phyloP scores from a whole-genome alignment of 352 stramenopile genomes.

The Globisporangium perplexum region DNA sequence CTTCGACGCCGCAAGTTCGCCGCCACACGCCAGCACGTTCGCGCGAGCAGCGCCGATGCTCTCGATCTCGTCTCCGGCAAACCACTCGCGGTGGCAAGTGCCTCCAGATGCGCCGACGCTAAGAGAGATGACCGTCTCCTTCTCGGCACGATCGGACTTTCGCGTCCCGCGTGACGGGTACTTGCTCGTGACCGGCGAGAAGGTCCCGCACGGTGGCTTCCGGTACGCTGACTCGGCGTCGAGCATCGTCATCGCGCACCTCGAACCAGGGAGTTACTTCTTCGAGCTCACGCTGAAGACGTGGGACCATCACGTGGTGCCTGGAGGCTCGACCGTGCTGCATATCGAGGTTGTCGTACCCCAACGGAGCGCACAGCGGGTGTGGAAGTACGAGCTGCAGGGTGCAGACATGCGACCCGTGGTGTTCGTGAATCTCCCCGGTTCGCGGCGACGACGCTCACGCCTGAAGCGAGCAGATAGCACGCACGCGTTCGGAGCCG shows the following conservation, averaged over 20 bases:
- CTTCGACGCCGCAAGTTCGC: no score
- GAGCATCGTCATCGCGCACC: slow-evolving; percentile 2
- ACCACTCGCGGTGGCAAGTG: slow-evolving; percentile 31
- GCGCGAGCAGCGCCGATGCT: not conserved
- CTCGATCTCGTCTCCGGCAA: slow-evolving; percentile 24
- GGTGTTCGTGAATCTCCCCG: slow-evolving; percentile 25
- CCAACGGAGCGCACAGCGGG: slow-evolving; percentile 10
- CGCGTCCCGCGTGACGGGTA: slow-evolving; percentile 31
- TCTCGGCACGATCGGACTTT: slow-evolving; percentile 20
- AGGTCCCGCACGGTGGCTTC: slow-evolving; percentile 14
- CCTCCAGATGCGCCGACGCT: slow-evolving; percentile 13
- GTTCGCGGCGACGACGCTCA: not conserved
- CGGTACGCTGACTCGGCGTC: slow-evolving; percentile 6
- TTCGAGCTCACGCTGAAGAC: slow-evolving; percentile 30
- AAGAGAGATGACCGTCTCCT: slow-evolving; percentile 16
- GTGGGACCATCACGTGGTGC: slow-evolving; percentile 1
- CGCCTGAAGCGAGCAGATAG: not conserved
- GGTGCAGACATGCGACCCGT: slow-evolving; percentile 7
- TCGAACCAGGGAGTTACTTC: slow-evolving; percentile 46
- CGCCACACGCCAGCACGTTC: not conserved
- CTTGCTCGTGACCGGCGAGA: slow-evolving; percentile 30
- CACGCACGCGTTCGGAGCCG: no score
- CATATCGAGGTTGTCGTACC: slow-evolving; percentile 46
- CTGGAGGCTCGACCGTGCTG: slow-evolving; percentile 13
- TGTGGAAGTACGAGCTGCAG: slow-evolving; percentile 14